phyloP scores from a whole-genome alignment of 352 stramenopile species.

The Phytophthora pluvialis region DNA sequence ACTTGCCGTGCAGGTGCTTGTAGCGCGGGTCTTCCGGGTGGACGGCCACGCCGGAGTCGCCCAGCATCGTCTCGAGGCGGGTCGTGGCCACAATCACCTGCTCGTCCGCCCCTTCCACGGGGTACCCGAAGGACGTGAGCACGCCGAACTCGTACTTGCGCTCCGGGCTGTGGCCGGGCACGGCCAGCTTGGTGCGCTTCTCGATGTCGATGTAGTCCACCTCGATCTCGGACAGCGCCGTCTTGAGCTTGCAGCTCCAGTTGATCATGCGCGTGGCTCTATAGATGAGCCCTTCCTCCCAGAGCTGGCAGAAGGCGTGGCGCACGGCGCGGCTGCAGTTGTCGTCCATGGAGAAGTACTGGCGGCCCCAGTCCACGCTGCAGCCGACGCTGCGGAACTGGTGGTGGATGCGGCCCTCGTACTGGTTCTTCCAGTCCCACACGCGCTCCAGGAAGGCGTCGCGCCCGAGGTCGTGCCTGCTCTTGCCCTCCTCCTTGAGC shows the following conservation, averaged over 20 bases:
- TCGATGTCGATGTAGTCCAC: constrained; percentile 99
- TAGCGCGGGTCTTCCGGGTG: constrained; percentile 99
- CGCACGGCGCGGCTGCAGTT: constrained; percentile 97
- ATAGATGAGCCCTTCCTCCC: constrained; percentile 97
- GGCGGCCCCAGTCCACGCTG: constrained; percentile 97
- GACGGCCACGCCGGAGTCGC: constrained; percentile 97
- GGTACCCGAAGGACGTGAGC: constrained; percentile 98
- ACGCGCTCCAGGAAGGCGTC: constrained; percentile 95
- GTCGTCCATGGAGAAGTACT: constrained; percentile 99
- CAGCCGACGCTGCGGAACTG: constrained; percentile 93
- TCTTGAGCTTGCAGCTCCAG: constrained; percentile 99
- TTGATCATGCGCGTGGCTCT: constrained; percentile 98
- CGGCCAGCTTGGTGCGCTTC: constrained; percentile 94
- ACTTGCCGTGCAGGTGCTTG: constrained; percentile 98
- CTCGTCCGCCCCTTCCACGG: constrained; percentile 91
- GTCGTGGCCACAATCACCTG: constrained; percentile 92
- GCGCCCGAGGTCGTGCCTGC: constrained; percentile 89
- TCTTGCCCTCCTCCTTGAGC: constrained; percentile 83
- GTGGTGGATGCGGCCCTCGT: constrained; percentile 86
- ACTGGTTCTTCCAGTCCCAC: constrained; percentile 97
- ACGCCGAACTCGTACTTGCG: constrained; percentile 99
- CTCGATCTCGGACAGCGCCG: constrained; percentile 95
- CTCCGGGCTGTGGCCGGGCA: constrained; percentile 96
- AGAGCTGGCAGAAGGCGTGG: constrained; percentile 96
- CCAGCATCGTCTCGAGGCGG: constrained; percentile 99